phyloP scores from a whole-genome alignment of 805 yeast genomes.

The Zygotorulaspora chibaensis region DNA sequence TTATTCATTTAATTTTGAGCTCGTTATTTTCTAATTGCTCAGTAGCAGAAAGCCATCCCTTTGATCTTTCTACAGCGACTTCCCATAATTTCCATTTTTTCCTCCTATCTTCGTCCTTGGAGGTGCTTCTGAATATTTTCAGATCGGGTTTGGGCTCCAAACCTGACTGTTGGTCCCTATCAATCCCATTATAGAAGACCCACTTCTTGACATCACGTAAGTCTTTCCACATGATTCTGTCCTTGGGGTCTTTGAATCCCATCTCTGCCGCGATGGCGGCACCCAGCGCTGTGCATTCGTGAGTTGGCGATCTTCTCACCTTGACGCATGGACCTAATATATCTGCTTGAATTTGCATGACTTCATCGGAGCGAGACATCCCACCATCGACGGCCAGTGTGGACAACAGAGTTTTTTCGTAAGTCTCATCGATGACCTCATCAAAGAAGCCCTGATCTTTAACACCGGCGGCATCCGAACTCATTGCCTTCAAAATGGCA shows the following conservation, averaged over 20 bases:
- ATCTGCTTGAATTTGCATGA: conserved; percentile 91
- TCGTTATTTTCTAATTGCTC: conserved; percentile 1
- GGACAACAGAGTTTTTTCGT: conserved; percentile 49
- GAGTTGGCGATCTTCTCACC: conserved; percentile 72
- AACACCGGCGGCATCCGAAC: conserved; percentile 68
- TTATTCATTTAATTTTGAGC: no score
- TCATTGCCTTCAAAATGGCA: conserved; percentile 88
- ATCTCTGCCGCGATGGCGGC: conserved; percentile 96
- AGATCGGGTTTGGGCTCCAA: conserved; percentile 22
- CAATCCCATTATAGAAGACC: conserved; percentile 90
- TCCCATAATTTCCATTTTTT: conserved; percentile 77
- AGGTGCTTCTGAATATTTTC: conserved; percentile 38
- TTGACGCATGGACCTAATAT: conserved; percentile 82
- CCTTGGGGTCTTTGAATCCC: conserved; percentile 44
- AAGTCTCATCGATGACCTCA: conserved; percentile 37
- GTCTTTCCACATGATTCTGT: conserved; percentile 66
- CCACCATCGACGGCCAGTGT: conserved; percentile 88
- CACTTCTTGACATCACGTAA: conserved; percentile 79
- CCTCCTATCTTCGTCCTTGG: conserved; percentile 55
- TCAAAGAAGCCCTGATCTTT: conserved; percentile 47
- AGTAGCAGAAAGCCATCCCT: conserved; percentile 60
- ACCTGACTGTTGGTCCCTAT: conserved; percentile 30
- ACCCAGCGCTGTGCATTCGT: conserved; percentile 93
- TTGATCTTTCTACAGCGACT: conserved; percentile 73
- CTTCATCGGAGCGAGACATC: conserved; percentile 85